Evolutionary conservation across 2,329 filamentous ascomycete species (phyloP), one percentile per base, ranked within the genome.

Genomic region (Thyridium curvatum): DNA sequence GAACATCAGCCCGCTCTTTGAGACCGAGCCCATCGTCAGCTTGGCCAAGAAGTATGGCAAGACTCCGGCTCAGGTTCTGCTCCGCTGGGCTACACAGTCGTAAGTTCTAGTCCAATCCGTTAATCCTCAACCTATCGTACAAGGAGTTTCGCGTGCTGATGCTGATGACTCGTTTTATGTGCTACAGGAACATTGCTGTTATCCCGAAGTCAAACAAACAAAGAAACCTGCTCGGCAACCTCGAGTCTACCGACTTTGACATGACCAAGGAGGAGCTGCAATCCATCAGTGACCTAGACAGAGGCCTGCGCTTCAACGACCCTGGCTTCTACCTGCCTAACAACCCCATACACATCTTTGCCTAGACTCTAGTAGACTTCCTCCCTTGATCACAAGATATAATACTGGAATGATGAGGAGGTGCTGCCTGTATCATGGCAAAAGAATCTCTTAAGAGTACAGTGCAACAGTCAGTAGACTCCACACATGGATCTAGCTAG

Each of bases 11-110:
- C 26, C 41, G 28, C 41, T 42, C 28, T 42, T 42, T 34, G 39
- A 37, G 15, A 37, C 39, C 60, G 64, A 74, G 15, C 63, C 72
- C 38, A 71, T 94, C 60, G 78, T 73, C 51, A 58, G 52, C 36
- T 73, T 90, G 45, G 82, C 86, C 14, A 61, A 72, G 52, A 88
- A 85, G 69, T 70, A 86, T 55, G 67, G 67, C 59, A 87, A 84
- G 71, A 79, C 81, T 8, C 72, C 86, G 7, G 84, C 86, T 13
- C 88, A 95, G 73, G 73, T 94, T 18, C 73, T 94, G 44, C 72
- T 95, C 49, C 77, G 88, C 52, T 95, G 89, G 89, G 79, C 87
- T 16, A 94, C 88, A 12, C 87, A 94, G 72, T 75, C 21, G 21
- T 26, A 26, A 26, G 17, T 16, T 30, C 13, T 15, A 17, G 35